Conservation (phyloP, 2,329 filamentous ascomycete species). For the Botryotinia narcissicola region DNA sequence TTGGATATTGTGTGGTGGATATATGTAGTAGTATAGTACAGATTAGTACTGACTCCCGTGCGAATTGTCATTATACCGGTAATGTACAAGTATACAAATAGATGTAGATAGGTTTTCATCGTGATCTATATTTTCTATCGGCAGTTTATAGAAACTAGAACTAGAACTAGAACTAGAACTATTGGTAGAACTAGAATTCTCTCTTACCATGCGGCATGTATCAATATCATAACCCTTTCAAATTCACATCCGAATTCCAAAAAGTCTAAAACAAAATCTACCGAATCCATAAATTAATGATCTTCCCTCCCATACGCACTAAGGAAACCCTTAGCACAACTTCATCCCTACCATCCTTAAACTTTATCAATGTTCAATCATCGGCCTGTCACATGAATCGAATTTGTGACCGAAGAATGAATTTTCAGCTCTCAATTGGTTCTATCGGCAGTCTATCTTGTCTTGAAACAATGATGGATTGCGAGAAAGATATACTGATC, state of each 20-base stretch:
- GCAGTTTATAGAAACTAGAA: neutral
- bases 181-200: neutral
- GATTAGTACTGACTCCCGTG: neutral
- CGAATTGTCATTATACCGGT: neutral
- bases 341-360: neutral
- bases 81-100: neutral
- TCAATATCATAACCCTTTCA: neutral
- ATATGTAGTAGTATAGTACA: neutral
- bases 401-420: neutral
- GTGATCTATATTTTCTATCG: neutral
- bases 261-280: neutral
- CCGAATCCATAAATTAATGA: neutral
- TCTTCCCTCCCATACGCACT: neutral
- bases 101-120: neutral
- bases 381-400: neutral
- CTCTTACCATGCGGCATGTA: neutral
- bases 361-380: neutral
- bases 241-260: neutral
- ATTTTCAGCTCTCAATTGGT: neutral
- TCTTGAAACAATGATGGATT: neutral
- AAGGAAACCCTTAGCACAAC: neutral
- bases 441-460: neutral
- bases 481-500: neutral
- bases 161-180: neutral
- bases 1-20: neutral